A percentile compares a stretch with the other conserved stretches of the same genome.
phyloP scores from a whole-genome alignment of 345 rosid species.

The Salix arbutifolia region DNA sequence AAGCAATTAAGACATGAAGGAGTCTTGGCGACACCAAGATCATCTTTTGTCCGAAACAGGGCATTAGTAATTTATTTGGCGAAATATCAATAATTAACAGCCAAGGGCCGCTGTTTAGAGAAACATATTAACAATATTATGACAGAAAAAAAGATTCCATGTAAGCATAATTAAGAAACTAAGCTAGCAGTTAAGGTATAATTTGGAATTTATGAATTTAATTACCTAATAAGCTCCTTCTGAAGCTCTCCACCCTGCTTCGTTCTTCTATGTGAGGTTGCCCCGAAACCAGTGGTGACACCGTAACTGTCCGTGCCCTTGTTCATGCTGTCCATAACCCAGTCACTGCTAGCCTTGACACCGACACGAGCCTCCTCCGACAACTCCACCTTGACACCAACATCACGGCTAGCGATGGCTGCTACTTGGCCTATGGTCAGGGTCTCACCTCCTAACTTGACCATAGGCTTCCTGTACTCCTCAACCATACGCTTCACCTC shows the following conservation, averaged over 20 bases:
- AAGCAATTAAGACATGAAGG: neutral
- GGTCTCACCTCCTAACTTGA: slow-evolving; percentile 62
- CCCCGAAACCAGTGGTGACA: slow-evolving; percentile 30
- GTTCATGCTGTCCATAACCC: slow-evolving; percentile 22
- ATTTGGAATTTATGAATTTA: neutral
- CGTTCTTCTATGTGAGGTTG: slow-evolving; percentile 28
- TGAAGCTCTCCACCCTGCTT: slow-evolving; percentile 28
- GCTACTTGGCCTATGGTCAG: slow-evolving; percentile 79
- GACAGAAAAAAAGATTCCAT: neutral
- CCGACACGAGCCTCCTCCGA: slow-evolving; percentile 15
- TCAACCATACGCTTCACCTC: slow-evolving; percentile 75
- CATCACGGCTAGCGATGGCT: slow-evolving; percentile 35
- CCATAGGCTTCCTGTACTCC: slow-evolving; percentile 53
- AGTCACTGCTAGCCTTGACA: slow-evolving; percentile 26
- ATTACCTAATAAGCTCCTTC: slow-evolving; percentile 23
- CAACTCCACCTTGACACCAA: slow-evolving; percentile 15
- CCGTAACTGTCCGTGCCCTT: slow-evolving; percentile 32
- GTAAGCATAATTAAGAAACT: too few species aligned
- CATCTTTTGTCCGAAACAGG: neutral
- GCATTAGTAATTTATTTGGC: neutral
- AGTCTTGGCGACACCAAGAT: neutral
- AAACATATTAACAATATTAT: neutral
- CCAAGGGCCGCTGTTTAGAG: neutral
- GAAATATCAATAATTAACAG: neutral
- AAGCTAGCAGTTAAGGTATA: neutral